Evolutionary conservation across 257 asterid species (phyloP).

Genomic region (Gentiana straminea): DNA sequence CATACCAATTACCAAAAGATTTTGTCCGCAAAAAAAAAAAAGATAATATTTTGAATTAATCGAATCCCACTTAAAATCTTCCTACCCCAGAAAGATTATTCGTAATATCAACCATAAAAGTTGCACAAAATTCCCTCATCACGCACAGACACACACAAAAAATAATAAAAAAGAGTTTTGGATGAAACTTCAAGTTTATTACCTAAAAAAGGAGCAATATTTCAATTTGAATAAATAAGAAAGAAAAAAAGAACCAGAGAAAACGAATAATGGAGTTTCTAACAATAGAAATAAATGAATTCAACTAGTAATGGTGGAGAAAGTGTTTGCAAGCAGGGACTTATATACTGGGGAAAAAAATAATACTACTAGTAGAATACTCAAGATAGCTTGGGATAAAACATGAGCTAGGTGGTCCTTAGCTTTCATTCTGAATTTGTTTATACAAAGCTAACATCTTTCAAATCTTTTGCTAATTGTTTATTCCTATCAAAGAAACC

Average conservation of each 20-base stretch:
- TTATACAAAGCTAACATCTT: not conserved
- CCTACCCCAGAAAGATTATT: not conserved
- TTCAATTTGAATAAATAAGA: not conserved
- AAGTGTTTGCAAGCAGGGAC: not conserved
- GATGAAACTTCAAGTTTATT: not conserved
- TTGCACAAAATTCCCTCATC: not conserved
- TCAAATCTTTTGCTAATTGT: not conserved
- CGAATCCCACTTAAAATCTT: conserved; percentile 1
- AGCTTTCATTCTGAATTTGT: conserved; percentile 2
- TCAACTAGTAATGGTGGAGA: conserved; percentile 15
- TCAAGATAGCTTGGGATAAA: conserved; percentile 7
- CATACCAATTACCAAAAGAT: not conserved
- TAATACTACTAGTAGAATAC: not conserved
- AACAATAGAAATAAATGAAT: conserved; percentile 15
- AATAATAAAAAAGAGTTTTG: not conserved
- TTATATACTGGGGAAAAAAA: conserved; percentile 8
- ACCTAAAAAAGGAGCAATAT: conserved; percentile 7
- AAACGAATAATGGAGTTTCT: conserved; percentile 5
- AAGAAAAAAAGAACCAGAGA: not conserved
- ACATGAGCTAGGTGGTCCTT: not conserved
- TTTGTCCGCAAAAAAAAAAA: no score
- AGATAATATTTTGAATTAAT: not conserved
- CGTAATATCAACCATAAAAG: not conserved
- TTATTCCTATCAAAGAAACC: conserved; percentile 7
- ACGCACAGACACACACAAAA: not conserved